A percentile compares a stretch with the other conserved stretches of the same genome.
phyloP scores from a whole-genome alignment of 495 filamentous ascomycete genomes.

The Penicillium goetzii region DNA sequence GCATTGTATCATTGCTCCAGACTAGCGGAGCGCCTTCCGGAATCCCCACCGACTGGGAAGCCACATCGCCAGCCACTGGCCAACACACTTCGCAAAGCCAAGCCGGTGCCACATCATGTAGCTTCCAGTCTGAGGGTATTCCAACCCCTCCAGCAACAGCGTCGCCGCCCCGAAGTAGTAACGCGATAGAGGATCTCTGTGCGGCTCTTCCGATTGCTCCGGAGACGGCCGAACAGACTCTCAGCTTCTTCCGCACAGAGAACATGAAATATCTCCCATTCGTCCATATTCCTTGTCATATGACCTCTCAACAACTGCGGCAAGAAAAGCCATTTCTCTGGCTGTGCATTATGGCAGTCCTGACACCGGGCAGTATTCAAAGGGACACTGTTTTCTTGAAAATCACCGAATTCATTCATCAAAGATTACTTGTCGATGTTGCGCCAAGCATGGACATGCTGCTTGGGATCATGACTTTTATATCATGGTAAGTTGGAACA shows the following conservation, averaged over 20 bases:
- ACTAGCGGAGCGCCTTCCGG: slow-evolving; percentile 24
- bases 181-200: slow-evolving; percentile 16
- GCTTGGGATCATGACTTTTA: slow-evolving; percentile 53
- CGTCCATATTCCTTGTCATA: slow-evolving; percentile 44
- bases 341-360: slow-evolving; percentile 56
- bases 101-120: neutral
- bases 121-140: slow-evolving; percentile 9
- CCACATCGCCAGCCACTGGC: slow-evolving; percentile 12
- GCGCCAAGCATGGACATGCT: slow-evolving; percentile 60
- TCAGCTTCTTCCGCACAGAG: slow-evolving; percentile 45
- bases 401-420: slow-evolving; percentile 46
- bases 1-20: slow-evolving; percentile 51
- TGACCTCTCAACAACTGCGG: slow-evolving; percentile 51
- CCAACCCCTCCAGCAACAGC: slow-evolving; percentile 24
- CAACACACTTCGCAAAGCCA: slow-evolving; percentile 12
- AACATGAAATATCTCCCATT: slow-evolving; percentile 51
- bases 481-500: slow-evolving; percentile 43
- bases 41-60: slow-evolving; percentile 22
- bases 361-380: slow-evolving; percentile 34
- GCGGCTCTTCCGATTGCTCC: slow-evolving; percentile 27
- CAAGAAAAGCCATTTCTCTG: slow-evolving; percentile 55
- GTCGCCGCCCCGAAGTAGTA: slow-evolving; percentile 3
- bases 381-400: slow-evolving; percentile 42
- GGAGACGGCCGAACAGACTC: slow-evolving; percentile 43
- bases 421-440: slow-evolving; percentile 52